A percentile compares a stretch with the other conserved stretches of the same genome.
These are phyloP conservation scores for Lignosus rhinocerotis DNA, from an alignment of 1,284 basidiomycete genomes.

Conservation along the genomic window DNA sequence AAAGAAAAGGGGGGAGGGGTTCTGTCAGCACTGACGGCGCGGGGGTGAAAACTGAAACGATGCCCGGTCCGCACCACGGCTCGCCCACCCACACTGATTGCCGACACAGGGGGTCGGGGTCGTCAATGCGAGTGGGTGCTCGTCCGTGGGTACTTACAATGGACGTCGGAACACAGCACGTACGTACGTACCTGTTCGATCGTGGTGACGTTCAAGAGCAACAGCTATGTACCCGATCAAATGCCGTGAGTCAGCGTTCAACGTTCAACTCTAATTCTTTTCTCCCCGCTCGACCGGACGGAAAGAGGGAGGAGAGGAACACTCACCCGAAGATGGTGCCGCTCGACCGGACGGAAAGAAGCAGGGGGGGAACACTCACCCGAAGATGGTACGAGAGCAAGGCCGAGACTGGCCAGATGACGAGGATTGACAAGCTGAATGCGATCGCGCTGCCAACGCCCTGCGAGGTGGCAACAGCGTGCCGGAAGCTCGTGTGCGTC, in stretches of 20 bases:
- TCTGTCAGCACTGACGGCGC: background rate
- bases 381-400: constrained; percentile 83
- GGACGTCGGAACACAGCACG: constrained; percentile 30
- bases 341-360: background rate
- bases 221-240: constrained; percentile 48
- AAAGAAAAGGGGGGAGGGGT: no score
- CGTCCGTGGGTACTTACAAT: constrained; percentile 10
- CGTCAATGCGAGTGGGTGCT: background rate
- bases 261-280: background rate
- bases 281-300: constrained; percentile 32
- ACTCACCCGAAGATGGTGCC: constrained; percentile 85
- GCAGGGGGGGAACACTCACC: constrained; percentile 46
- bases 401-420: constrained; percentile 82
- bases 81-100: background rate
- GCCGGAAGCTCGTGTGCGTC: constrained; percentile 52
- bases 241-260: constrained; percentile 4
- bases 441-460: constrained; percentile 78
- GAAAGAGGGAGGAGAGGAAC: background rate
- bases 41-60: background rate
- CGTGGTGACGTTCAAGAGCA: constrained; percentile 85
- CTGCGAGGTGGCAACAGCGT: constrained; percentile 51
- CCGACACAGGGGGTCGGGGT: constrained; percentile 8
- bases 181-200: constrained; percentile 79
- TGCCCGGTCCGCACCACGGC: background rate
- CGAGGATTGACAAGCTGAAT: constrained; percentile 66